Base-by-base conservation (phyloP, 2,329 filamentous ascomycete species). In the Fusarium foetens region DNA sequence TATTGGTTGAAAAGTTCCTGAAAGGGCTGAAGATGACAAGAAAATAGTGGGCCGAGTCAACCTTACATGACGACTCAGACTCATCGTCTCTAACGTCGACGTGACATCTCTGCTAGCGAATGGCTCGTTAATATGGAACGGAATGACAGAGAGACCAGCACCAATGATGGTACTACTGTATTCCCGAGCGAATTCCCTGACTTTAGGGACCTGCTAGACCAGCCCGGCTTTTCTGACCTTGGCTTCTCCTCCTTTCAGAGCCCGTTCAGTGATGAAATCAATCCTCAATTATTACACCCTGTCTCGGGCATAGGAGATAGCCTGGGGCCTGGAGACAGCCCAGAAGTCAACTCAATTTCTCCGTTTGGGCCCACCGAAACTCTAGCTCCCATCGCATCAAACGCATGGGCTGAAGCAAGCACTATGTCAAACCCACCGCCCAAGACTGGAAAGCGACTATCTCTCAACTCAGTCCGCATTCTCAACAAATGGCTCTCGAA, bases 401-500 rank as follows among this genome's bases (percentile, higher is more conserved):
- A 27, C 6, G n/a, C 14, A 8, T 6, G 6, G 14, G 25, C 8
- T 33, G 46, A 33, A 13, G 4, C 29, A 35, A 35, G 17, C 6
- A 21, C 17, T 2, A 25, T 25, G 16, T 8, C 19, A 19, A n/a
- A 11, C 5, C 16, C 31, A 11, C 31, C 36, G 6, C 39, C 61
- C 8, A 73, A 76, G 23, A 45, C 59, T 2, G 74, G 74, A 3
- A 72, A 49, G 9, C 48, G 74, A 6, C 69, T 76, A 6, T 74
- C 74, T 8, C 58, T 58, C 1, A 52, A 49, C 6, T 75, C 74
- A 5, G 53, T 75, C 2, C 66, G 60, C 1, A 49, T 73, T 14
- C 54, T 76, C 17, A 74, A 70, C 16, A 73, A 52, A 14, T 97
- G 94, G 94, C 86, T 97, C 21, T 86, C 90, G 1, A 88, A 89